Percentiles rank a stretch among this genome's conserved stretches.
These are phyloP conservation scores for Mercurialis annua DNA, from an alignment of 345 rosid species.

Conservation along the genomic window DNA sequence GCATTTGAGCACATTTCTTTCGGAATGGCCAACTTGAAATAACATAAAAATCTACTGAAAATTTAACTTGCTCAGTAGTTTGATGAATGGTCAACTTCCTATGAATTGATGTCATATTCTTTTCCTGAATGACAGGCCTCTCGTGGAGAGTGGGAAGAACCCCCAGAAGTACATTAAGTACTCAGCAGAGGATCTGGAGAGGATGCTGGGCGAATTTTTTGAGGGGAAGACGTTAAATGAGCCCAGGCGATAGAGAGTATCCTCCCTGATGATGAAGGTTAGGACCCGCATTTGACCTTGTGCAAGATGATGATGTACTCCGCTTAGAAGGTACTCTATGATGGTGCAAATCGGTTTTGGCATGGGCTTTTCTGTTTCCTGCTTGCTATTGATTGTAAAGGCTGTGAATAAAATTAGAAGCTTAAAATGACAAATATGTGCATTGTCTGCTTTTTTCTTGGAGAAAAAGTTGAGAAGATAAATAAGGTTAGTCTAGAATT, in stretches of 20 bases:
- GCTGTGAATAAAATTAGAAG: conserved; percentile 1
- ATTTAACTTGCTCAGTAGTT: too few relatives aligned
- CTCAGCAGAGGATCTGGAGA: conserved; percentile 85
- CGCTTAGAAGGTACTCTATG: not conserved
- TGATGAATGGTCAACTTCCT: not conserved
- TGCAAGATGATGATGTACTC: not conserved
- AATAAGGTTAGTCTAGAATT: too few relatives aligned
- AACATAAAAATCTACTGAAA: not conserved
- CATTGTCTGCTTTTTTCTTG: too few relatives aligned
- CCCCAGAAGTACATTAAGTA: conserved; percentile 81
- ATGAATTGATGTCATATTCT: not conserved
- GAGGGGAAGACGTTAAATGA: conserved; percentile 81
- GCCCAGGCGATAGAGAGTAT: conserved; percentile 47
- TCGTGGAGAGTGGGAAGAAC: conserved; percentile 82
- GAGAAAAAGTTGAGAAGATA: too few relatives aligned
- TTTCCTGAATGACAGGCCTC: conserved; percentile 47
- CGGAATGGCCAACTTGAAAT: not conserved
- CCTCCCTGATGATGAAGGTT: not conserved
- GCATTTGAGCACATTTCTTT: not conserved
- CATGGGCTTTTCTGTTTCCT: too few relatives aligned
- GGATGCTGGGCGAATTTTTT: conserved; percentile 87
- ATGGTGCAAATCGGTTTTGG: not conserved
- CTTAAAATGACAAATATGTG: not conserved
- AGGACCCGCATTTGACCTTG: not conserved
- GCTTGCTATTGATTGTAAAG: not conserved